These are phyloP conservation scores for Fusarium nodosum DNA, from an alignment of 2,329 filamentous ascomycete genomes.

Conservation along the genomic window DNA sequence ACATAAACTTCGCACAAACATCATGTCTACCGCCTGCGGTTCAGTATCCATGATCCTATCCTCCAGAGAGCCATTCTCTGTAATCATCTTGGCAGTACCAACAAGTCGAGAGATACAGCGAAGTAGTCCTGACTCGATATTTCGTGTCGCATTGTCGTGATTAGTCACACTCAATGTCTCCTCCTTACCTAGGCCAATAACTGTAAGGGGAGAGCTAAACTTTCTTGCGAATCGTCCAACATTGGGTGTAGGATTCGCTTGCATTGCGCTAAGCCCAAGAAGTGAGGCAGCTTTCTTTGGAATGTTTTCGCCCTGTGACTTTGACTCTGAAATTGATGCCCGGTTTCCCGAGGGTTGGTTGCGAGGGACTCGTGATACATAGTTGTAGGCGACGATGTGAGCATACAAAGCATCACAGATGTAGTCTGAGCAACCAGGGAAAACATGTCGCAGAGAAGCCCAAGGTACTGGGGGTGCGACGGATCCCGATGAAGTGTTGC, in stretches of 20 bases:
- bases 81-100: slow-evolving; percentile 60
- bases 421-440: slow-evolving; percentile 65
- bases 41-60: slow-evolving; percentile 52
- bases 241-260: slow-evolving; percentile 35
- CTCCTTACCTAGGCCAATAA: slow-evolving; percentile 48
- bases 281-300: slow-evolving; percentile 67
- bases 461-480: slow-evolving; percentile 54
- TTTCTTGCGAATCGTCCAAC: slow-evolving; percentile 48
- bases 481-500: slow-evolving; percentile 22
- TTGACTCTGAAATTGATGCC: slow-evolving; percentile 28
- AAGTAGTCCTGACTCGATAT: slow-evolving; percentile 64
- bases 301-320: slow-evolving; percentile 55
- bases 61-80: slow-evolving; percentile 49
- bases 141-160: slow-evolving; percentile 56
- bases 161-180: slow-evolving; percentile 45
- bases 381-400: slow-evolving; percentile 71
- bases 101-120: slow-evolving; percentile 66
- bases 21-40: slow-evolving; percentile 53
- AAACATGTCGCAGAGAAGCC: slow-evolving; percentile 65
- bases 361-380: slow-evolving; percentile 59
- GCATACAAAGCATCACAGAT: slow-evolving; percentile 72
- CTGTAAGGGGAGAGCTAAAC: slow-evolving; percentile 46
- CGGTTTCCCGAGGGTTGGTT: slow-evolving; percentile 39
- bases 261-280: slow-evolving; percentile 60
- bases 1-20: slow-evolving; percentile 59